A percentile compares a stretch with the other conserved stretches of the same genome.
These are phyloP conservation scores for Cystobasidium tubakii DNA, from an alignment of 768 basidiomycete genomes.

Conservation along the genomic window DNA sequence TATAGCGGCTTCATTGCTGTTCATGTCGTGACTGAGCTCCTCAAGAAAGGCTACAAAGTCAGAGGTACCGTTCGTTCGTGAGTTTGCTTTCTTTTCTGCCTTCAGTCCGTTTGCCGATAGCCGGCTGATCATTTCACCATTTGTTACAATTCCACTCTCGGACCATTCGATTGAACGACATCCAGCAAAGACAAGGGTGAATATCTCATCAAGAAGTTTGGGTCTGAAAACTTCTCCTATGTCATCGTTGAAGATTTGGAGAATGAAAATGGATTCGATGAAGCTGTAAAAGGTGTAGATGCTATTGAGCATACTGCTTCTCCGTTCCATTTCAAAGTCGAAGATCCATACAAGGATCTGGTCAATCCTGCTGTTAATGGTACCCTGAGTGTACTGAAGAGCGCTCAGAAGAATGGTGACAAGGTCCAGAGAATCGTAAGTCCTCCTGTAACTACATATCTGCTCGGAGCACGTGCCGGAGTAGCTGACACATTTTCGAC, in stretches of 20 bases:
- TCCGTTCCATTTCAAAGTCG: constrained; percentile 54
- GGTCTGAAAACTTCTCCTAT: constrained; percentile 1
- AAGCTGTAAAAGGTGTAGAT: constrained; percentile 68
- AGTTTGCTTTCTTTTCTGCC: not conserved
- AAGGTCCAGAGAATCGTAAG: constrained; percentile 39
- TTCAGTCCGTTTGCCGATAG: not conserved
- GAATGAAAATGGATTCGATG: constrained; percentile 63
- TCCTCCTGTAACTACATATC: not conserved
- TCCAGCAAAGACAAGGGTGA: not conserved
- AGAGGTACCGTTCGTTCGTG: constrained; percentile 15
- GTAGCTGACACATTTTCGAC: too few relatives aligned
- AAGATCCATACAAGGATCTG: constrained; percentile 50
- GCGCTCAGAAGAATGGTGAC: constrained; percentile 46
- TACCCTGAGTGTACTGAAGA: constrained; percentile 60
- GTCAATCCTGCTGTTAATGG: constrained; percentile 67
- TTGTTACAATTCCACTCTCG: not conserved
- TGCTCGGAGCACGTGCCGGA: too few relatives aligned
- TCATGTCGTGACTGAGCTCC: constrained; percentile 23
- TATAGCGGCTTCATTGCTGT: constrained; percentile 13
- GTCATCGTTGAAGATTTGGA: constrained; percentile 64
- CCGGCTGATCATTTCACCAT: not conserved
- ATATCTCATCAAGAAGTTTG: constrained; percentile 18
- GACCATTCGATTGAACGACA: too few relatives aligned
- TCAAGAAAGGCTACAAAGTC: constrained; percentile 28
- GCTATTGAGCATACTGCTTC: constrained; percentile 66